These are phyloP conservation scores for Penicillium sp. DNA, from an alignment of 2,329 filamentous ascomycete genomes.

Conservation along the genomic window DNA sequence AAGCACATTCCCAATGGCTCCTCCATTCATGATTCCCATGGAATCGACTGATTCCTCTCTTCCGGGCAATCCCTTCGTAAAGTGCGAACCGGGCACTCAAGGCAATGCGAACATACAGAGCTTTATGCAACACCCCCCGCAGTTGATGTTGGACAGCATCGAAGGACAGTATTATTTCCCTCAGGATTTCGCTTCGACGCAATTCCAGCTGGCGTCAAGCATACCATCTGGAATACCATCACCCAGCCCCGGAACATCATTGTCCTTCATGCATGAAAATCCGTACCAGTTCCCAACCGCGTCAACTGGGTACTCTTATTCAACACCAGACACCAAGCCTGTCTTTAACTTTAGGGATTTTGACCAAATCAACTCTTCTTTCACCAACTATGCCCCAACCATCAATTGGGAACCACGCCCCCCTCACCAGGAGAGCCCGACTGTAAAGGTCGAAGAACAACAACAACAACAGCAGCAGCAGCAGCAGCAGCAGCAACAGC, in stretches of 20 bases:
- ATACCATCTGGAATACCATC: not conserved
- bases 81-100: slow-evolving; percentile 20
- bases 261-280: not conserved
- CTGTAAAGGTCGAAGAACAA: not conserved
- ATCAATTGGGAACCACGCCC: slow-evolving; percentile 5
- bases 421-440: not conserved
- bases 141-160: slow-evolving; percentile 6
- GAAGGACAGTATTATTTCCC: slow-evolving; percentile 4
- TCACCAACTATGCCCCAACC: not conserved
- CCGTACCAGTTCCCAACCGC: not conserved
- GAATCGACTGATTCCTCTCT: slow-evolving; percentile 12
- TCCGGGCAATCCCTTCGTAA: slow-evolving; percentile 21
- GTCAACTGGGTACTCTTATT: not conserved
- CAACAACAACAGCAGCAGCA: no score
- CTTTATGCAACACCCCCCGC: not conserved
- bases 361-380: not conserved
- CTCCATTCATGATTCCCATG: slow-evolving; percentile 4
- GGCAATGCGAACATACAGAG: not conserved
- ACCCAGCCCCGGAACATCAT: not conserved
- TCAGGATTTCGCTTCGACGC: not conserved
- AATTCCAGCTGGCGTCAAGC: not conserved
- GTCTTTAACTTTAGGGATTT: not conserved
- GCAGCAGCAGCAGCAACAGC: no score
- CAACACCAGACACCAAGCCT: not conserved
- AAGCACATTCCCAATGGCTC: slow-evolving; percentile 7